Conservation (phyloP, 306 rosid species). For the Cicer bijugum region DNA sequence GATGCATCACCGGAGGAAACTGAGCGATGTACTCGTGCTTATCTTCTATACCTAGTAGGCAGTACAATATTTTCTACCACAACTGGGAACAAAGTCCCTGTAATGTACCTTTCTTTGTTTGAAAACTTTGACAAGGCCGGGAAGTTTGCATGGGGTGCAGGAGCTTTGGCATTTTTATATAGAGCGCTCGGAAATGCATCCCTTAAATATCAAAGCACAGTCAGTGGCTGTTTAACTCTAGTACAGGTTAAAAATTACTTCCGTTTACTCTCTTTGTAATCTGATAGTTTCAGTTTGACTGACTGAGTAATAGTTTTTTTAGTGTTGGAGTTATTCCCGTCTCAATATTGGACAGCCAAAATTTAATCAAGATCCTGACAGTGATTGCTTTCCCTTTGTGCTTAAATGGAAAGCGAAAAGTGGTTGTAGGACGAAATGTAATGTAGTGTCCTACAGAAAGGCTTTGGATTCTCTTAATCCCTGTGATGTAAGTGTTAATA, state of each 20-base stretch:
- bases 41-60: conserved; percentile 84
- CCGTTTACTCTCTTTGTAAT: conserved; percentile 25
- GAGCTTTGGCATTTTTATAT: conserved; percentile 87
- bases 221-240: conserved; percentile 85
- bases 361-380: conserved; percentile 66
- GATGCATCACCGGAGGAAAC: conserved; percentile 66
- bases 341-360: conserved; percentile 79
- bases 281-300: conserved; percentile 30
- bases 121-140: conserved; percentile 78
- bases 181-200: conserved; percentile 91
- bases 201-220: conserved; percentile 82
- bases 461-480: conserved; percentile 78
- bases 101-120: conserved; percentile 78
- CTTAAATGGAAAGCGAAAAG: conserved; percentile 87
- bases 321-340: conserved; percentile 91
- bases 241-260: conserved; percentile 61
- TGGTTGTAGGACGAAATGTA: conserved; percentile 68
- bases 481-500: conserved; percentile 61
- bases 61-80: conserved; percentile 92
- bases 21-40: conserved; percentile 76
- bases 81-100: conserved; percentile 90
- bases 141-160: conserved; percentile 90
- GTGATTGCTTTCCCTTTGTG: conserved; percentile 65
- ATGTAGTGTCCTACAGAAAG: conserved; percentile 74
- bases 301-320: conserved; percentile 1